Evolutionary conservation across 345 rosid species (phyloP).

Genomic region (Fremontodendron californicum): DNA sequence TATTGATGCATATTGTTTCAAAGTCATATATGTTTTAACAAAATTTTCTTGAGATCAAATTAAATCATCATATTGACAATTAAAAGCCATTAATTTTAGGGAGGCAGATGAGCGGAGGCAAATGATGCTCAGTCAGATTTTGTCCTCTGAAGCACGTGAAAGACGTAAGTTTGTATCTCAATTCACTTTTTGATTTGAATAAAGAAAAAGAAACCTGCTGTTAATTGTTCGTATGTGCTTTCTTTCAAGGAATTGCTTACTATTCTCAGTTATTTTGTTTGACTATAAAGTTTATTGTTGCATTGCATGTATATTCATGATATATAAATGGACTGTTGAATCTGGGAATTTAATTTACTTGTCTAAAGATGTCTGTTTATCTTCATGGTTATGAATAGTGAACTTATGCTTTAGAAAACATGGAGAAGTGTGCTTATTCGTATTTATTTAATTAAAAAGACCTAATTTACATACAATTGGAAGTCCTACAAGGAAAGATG

Average conservation of each 20-base stretch:
- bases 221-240: neutral
- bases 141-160: constrained; percentile 87
- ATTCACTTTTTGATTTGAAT: neutral
- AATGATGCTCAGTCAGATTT: constrained; percentile 88
- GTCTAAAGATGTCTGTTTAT: neutral
- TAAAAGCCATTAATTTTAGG: constrained; percentile 35
- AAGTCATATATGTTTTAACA: neutral
- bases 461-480: neutral
- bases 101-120: constrained; percentile 92
- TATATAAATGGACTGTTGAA: neutral
- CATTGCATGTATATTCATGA: neutral
- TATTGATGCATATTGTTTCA: neutral
- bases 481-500: neutral
- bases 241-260: neutral
- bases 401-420: neutral
- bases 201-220: neutral
- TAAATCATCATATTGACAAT: constrained; percentile 2
- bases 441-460: neutral
- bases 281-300: neutral
- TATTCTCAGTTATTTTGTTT: neutral
- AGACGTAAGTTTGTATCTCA: constrained; percentile 48
- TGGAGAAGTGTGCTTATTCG: neutral
- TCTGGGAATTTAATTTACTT: neutral
- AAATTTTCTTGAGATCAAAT: neutral
- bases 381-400: neutral